phyloP scores from a whole-genome alignment of 176 grass and related monocot species.

The Oryza longistaminata region DNA sequence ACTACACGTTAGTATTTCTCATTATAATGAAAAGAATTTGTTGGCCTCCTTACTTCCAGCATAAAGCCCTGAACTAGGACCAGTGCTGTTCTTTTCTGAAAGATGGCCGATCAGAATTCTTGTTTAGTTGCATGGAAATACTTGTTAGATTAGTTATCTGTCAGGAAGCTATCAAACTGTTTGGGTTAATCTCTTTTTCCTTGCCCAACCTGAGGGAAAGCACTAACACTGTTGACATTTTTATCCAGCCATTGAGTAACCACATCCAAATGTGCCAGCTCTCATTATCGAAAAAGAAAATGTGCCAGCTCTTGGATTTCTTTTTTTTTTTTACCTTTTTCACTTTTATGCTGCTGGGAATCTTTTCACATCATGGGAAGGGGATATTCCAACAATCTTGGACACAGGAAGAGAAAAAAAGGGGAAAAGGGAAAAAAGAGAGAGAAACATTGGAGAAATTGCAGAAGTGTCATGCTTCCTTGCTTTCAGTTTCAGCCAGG shows the following conservation, averaged over 20 bases:
- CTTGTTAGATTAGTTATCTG: background rate
- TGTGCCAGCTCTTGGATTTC: background rate
- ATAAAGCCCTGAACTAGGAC: background rate
- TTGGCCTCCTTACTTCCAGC: background rate
- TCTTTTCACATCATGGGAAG: background rate
- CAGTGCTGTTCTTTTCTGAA: background rate
- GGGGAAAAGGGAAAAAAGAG: no score
- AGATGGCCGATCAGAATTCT: background rate
- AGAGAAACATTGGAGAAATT: background rate
- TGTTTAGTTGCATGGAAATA: background rate
- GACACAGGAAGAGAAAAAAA: background rate
- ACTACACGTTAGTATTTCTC: no score
- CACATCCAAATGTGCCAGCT: background rate
- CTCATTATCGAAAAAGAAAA: no score
- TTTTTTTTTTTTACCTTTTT: background rate
- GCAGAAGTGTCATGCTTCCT: background rate
- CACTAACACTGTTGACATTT: no score
- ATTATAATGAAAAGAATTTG: background rate
- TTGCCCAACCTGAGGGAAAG: background rate
- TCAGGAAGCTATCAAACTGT: background rate
- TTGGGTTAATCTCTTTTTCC: background rate
- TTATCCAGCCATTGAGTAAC: background rate
- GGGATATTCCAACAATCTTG: background rate
- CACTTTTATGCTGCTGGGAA: background rate
- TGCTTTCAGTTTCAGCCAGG: background rate